A percentile compares a stretch with the other conserved stretches of the same genome.
These are phyloP conservation scores for Cryptosporidium bovis DNA, from an alignment of 169 alveolate genomes.

Conservation along the genomic window DNA sequence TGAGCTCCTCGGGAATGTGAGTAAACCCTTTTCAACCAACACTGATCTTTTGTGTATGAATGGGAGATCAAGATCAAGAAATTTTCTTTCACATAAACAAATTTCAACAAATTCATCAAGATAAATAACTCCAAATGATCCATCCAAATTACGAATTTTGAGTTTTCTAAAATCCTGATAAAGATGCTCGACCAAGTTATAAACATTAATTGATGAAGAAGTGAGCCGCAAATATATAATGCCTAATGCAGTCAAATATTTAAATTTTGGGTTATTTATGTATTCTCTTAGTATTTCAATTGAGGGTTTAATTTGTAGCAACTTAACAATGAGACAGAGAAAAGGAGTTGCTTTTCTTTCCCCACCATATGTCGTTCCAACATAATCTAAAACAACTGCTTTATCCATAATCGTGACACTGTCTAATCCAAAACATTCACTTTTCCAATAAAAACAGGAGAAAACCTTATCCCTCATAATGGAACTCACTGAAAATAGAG, in stretches of 20 bases:
- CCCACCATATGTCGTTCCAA: conserved; percentile 98
- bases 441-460: conserved; percentile 87
- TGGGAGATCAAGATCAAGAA: conserved; percentile 94
- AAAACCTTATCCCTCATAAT: conserved; percentile 84
- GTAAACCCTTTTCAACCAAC: conserved; percentile 87
- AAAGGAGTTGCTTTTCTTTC: conserved; percentile 95
- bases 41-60: conserved; percentile 89
- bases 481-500: conserved; percentile 42
- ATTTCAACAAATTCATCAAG: conserved; percentile 98
- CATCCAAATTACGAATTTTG: conserved; percentile 89
- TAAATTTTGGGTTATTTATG: conserved; percentile 92
- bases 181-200: conserved; percentile 91
- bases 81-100: conserved; percentile 87
- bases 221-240: conserved; percentile 91
- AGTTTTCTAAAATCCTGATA: conserved; percentile 95
- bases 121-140: conserved; percentile 86
- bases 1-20: conserved; percentile 79
- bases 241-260: conserved; percentile 96
- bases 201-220: conserved; percentile 81
- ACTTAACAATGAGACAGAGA: conserved; percentile 93
- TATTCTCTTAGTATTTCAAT: conserved; percentile 94
- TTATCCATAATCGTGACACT: conserved; percentile 94
- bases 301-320: conserved; percentile 96
- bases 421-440: conserved; percentile 87
- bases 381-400: conserved; percentile 93